Base-by-base conservation (phyloP, 164 flowering plant species). In the Protea cynaroides region DNA sequence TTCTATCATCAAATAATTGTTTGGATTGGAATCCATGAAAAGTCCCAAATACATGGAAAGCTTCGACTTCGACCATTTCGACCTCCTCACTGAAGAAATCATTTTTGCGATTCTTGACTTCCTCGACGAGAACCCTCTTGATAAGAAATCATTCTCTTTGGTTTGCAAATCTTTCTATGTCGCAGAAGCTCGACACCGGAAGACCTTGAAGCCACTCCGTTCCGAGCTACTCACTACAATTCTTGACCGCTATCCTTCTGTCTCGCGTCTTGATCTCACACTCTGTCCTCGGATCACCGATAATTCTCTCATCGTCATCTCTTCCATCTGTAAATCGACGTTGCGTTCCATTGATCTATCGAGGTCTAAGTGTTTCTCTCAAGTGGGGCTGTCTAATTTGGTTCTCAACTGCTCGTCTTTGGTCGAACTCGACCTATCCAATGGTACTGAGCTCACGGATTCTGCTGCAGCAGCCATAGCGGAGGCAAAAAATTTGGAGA, bases 401-500 rank as follows among this genome's bases (percentile, higher is more conserved):
- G 79, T 70, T 4, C 0, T 36, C 60, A 78, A 71, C 29, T 92
- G 92, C 50, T 7, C 18, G 65, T 72, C 70, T 53, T 71, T 92
- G 82, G 87, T 79, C 61, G 95, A 82, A 67, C 64, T 92, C 18
- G 87, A 92, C 65, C 50, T 92, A 65, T 86, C 95, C 0, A 89
- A 92, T 66, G 87, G 83, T 3, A 78, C 79, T 36, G 83, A 80
- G 61, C 53, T 92, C 57, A 83, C 78, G 25, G 98, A 89, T 56
- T 46, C 78, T 8, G 95, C 78, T 1, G 84, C 81, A 1, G 82
- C 81, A n/a, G 85, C 83, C 6, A 56, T 92, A 8, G 83, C 91
- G 4, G 79, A 80, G 78, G 96, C 95, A 0, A 77, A 51, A 79
- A 83, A 82, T 68, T 61, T 89, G 78, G 87, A 89, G 83, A 84